Base-by-base conservation (phyloP, 1,284 basidiomycete genomes). In the Sporisorium graminicola region DNA sequence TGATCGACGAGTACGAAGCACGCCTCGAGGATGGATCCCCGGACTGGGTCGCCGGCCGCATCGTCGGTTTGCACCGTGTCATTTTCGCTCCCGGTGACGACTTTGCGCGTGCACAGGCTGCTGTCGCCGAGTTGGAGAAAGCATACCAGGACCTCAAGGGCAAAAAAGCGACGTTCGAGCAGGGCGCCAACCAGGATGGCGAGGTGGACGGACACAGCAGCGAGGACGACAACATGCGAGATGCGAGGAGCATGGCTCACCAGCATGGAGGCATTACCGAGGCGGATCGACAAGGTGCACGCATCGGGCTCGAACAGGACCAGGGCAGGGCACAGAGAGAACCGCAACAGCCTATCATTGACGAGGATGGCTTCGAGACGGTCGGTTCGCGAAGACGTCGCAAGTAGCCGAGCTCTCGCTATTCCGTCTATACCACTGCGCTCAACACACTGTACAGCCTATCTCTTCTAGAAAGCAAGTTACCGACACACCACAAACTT, bases 1-100 rank as follows among this genome's bases (percentile, higher is more conserved):
- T 85, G 53, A 71, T 65, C 18, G 80, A 85, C 53, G 83, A 85
- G 61, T 85, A 64, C 65, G 83, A 83, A 58, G 78, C 74, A 18
- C 69, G 76, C 12, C 70, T 85, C 31, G 83, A 85, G 29, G 83
- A 85, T 56, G 80, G 76, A 7, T 76, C 71, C 10, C 76, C 81
- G 3, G 72, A 74, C 26, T 73, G 65, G 65, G 79, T 82, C 22
- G 83, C 81, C 2, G 70, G 67, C 12, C 66, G 81, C 22, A 77
- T 85, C 26, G 68, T 78, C 27, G 69, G 70, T 0, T 42, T 79
- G 18, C 80, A 82, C 37, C 54, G 71, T 12, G 60, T 70, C 54
- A 78, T 84, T 33, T 85, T 82, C 55, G 65, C 66, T 13, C 55
- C 73, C 7, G 59, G 59, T 0, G 50, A 76, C 13, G 77, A 73